Percentiles rank a stretch among this genome's conserved stretches.
phyloP scores from a whole-genome alignment of 306 rosid genomes.

The Quercus berberidifolia region DNA sequence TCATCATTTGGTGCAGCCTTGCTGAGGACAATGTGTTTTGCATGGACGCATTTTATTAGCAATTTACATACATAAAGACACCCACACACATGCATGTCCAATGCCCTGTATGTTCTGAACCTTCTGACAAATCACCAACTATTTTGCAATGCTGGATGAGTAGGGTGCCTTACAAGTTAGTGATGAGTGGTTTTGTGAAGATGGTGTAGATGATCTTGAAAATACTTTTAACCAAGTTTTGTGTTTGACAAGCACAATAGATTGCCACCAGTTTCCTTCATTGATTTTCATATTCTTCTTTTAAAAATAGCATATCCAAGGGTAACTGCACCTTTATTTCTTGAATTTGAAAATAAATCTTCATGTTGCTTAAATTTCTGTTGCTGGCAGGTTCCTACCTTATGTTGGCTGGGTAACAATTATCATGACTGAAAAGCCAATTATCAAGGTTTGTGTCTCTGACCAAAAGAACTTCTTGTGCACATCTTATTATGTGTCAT shows the following conservation, averaged over 20 bases:
- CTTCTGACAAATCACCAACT: not conserved
- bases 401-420: constrained; percentile 97
- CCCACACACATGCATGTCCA: not conserved
- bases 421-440: constrained; percentile 92
- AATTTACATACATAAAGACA: too few species aligned
- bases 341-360: not conserved
- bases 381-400: constrained; percentile 73
- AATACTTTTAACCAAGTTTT: not conserved
- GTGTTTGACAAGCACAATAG: not conserved
- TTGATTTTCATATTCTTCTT: not conserved
- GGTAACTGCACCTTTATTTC: not conserved
- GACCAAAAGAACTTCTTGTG: not conserved
- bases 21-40: not conserved
- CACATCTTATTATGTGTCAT: too few species aligned
- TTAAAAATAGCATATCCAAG: not conserved
- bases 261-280: not conserved
- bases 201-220: not conserved
- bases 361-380: constrained; percentile 1
- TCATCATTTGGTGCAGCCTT: not conserved
- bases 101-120: not conserved
- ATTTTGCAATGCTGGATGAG: not conserved
- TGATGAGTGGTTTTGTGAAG: not conserved
- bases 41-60: not conserved
- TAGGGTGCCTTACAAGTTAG: not conserved
- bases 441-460: constrained; percentile 68